Evolutionary conservation across 805 yeast species (phyloP).

Genomic region (Ogataea thermomethanolica): DNA sequence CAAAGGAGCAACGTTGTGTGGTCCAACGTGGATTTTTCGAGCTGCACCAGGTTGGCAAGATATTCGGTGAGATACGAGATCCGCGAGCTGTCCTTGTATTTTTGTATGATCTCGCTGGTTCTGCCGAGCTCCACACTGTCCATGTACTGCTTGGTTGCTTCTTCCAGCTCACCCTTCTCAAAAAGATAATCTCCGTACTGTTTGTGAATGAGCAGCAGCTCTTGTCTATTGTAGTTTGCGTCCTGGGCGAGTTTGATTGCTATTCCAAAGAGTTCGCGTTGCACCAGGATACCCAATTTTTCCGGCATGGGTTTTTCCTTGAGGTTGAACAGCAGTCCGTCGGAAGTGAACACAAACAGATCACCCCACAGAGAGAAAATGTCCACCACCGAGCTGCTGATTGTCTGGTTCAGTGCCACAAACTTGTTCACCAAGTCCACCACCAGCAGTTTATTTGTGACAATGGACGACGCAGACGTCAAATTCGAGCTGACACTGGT

Average conservation of each 20-base stretch:
- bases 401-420: constrained; percentile 62
- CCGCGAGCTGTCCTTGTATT: constrained; percentile 73
- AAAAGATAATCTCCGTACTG: constrained; percentile 73
- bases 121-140: constrained; percentile 44
- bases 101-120: constrained; percentile 73
- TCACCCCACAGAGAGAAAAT: constrained; percentile 56
- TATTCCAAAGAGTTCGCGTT: constrained; percentile 64
- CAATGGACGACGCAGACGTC: constrained; percentile 20
- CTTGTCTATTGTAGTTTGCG: constrained; percentile 25
- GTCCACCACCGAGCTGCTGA: constrained; percentile 62
- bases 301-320: constrained; percentile 65
- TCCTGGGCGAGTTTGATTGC: constrained; percentile 66
- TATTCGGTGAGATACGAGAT: constrained; percentile 62
- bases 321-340: constrained; percentile 68
- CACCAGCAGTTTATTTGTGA: constrained; percentile 56
- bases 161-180: constrained; percentile 58
- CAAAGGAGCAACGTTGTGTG: constrained; percentile 79
- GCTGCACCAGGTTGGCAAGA: constrained; percentile 55
- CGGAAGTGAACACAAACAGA: constrained; percentile 61
- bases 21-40: constrained; percentile 61
- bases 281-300: constrained; percentile 64
- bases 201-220: constrained; percentile 43
- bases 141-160: constrained; percentile 74
- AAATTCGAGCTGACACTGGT: constrained; percentile 43
- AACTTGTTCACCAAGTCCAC: constrained; percentile 69